Evolutionary conservation across 2,329 filamentous ascomycete genomes (phyloP).

Genomic region (Mycosphaerella sp.): DNA sequence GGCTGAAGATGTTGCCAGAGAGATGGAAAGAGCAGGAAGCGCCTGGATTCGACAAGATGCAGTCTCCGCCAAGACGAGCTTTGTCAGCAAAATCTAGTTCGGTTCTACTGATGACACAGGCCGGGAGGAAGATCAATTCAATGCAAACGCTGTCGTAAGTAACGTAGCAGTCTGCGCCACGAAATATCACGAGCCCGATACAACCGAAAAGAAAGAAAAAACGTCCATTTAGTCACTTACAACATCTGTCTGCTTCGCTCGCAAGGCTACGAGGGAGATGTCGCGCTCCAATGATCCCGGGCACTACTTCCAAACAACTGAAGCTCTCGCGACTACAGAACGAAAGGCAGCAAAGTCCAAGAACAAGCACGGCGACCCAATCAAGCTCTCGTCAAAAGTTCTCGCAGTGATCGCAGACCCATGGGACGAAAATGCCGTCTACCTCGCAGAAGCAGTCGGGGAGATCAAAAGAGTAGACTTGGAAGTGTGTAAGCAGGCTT

Average conservation of each 20-base stretch:
- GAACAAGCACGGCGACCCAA: slow-evolving; percentile 77
- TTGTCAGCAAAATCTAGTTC: not conserved
- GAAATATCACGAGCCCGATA: not conserved
- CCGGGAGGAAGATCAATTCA: not conserved
- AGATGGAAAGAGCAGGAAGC: too few species aligned
- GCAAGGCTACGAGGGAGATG: slow-evolving; percentile 35
- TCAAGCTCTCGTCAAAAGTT: slow-evolving; percentile 78
- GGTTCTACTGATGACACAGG: too few species aligned
- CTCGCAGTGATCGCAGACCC: slow-evolving; percentile 67
- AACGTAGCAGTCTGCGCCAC: not conserved
- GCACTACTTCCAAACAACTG: slow-evolving; percentile 86
- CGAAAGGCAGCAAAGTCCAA: slow-evolving; percentile 66
- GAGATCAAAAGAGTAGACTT: slow-evolving; percentile 66
- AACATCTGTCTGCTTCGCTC: not conserved
- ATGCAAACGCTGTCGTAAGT: not conserved
- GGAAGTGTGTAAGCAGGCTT: slow-evolving; percentile 57
- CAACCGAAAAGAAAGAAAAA: not conserved
- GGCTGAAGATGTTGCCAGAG: too few species aligned
- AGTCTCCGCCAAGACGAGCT: not conserved
- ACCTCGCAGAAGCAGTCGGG: slow-evolving; percentile 83
- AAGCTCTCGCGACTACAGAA: slow-evolving; percentile 46
- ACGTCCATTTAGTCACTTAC: not conserved
- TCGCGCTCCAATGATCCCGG: slow-evolving; percentile 66
- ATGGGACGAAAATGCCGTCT: slow-evolving; percentile 51
- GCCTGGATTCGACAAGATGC: not conserved